Base-by-base conservation (phyloP, 768 basidiomycete genomes). In the Leccinum pellstonianum region DNA sequence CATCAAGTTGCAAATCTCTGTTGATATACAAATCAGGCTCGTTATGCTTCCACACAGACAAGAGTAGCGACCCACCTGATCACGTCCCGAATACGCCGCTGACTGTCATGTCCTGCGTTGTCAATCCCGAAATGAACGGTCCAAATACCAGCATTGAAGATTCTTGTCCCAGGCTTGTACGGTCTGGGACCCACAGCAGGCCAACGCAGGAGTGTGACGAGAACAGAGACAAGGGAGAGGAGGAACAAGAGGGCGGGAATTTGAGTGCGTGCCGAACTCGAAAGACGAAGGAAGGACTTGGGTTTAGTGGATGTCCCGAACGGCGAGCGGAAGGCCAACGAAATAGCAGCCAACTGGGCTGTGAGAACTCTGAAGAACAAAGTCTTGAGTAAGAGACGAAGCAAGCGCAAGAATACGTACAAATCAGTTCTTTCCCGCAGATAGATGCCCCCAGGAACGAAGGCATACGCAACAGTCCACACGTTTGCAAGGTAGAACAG, bases 381-480 rank as follows among this genome's bases (percentile, higher is more conserved):
- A 6, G 19, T 46, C 1, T 25, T 54, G 12, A 47, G 47, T 37
- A 37, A 10, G 37, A 41, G 37, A 46, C 1, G 2, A 35, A 38
- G 62, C 11, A 35, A 27, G 52, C 49, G 48, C 57, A 54, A 29
- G 35, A 54, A 43, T 15, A 81, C 83, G 71, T 66, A 91, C 84
- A 87, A 61, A 69, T 91, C 84, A 33, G 91, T 92, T 19, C 87
- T 79, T 75, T 95, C 93, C 54, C 93, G 78, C 52, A 95, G 75
- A 65, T 86, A 82, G 58, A 79, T 72, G 0, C 91, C 92, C 1
- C 89, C 89, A 3, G 92, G 92, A 12, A 95, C 91, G 65, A 94
- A 95, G 2, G 93, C 92, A 74, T 95, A 94, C 1, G 93, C 93
- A 56, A 91, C 91, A 0, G 92, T 93, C 77, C 91, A 90, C 15